These are phyloP conservation scores for Didymella arachidicola DNA, from an alignment of 2,329 filamentous ascomycete genomes.

Conservation along the genomic window DNA sequence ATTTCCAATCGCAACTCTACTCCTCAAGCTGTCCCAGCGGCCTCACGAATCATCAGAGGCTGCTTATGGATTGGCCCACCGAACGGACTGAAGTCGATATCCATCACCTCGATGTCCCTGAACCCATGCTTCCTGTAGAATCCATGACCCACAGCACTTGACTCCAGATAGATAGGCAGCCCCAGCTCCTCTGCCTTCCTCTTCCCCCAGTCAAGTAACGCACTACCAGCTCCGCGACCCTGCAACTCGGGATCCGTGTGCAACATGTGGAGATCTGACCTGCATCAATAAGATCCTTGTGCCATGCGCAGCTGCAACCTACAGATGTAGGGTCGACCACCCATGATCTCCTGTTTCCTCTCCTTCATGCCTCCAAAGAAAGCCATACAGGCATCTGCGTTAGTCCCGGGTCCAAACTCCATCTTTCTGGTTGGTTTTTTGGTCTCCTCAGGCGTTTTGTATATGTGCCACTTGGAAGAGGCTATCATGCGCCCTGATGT, in stretches of 20 bases:
- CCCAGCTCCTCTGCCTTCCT: slow-evolving; percentile 35
- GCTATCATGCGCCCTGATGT: slow-evolving; percentile 37
- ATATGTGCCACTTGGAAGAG: slow-evolving; percentile 43
- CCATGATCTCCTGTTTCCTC: slow-evolving; percentile 33
- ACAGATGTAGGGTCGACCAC: slow-evolving; percentile 37
- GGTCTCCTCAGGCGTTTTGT: slow-evolving; percentile 28
- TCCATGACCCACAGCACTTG: slow-evolving; percentile 25
- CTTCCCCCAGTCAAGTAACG: slow-evolving; percentile 34
- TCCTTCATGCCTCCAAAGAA: slow-evolving; percentile 33
- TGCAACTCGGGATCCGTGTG: slow-evolving; percentile 39
- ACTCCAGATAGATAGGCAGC: slow-evolving; percentile 39
- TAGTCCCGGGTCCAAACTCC: slow-evolving; percentile 28
- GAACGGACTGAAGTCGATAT: slow-evolving; percentile 28
- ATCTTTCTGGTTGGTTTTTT: slow-evolving; percentile 22
- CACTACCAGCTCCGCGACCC: slow-evolving; percentile 34
- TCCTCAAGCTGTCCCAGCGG: not conserved
- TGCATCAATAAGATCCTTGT: not conserved
- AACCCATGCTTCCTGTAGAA: slow-evolving; percentile 41
- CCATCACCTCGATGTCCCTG: slow-evolving; percentile 29
- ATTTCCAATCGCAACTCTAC: not conserved
- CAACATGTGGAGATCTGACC: slow-evolving; percentile 39
- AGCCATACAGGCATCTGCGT: slow-evolving; percentile 34
- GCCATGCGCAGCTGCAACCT: slow-evolving; percentile 6
- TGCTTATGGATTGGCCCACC: slow-evolving; percentile 25
- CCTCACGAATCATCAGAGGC: slow-evolving; percentile 35